Conservation (phyloP, 2,329 filamentous ascomycete genomes). For the Colletotrichum salicis region DNA sequence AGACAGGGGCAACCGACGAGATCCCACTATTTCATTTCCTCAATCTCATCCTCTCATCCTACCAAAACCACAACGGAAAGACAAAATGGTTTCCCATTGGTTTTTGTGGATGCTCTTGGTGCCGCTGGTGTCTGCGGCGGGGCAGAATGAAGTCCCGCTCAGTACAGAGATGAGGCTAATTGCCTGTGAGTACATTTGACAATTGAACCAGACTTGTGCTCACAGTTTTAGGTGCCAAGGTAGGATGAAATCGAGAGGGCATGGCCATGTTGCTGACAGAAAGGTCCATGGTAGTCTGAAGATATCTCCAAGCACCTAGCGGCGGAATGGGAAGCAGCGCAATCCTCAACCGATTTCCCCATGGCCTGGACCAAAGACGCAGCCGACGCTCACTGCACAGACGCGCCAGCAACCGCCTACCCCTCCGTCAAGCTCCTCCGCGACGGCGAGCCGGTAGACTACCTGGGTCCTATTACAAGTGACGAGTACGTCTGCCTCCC, state of each 20-base stretch:
- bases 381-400: not conserved
- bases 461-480: conserved; percentile 8
- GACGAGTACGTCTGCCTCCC: conserved; percentile 8
- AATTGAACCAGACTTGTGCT: not conserved
- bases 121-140: not conserved
- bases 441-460: conserved; percentile 1
- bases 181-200: conserved; percentile 19
- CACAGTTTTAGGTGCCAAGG: conserved; percentile 5
- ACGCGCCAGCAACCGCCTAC: not conserved
- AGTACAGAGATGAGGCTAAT: conserved; percentile 4
- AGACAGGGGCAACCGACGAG: conserved; percentile 15
- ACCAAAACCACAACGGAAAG: not conserved
- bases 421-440: conserved; percentile 20
- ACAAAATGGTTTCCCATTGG: not conserved
- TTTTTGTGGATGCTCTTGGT: not conserved
- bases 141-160: conserved; percentile 3
- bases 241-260: not conserved
- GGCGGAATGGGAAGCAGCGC: conserved; percentile 9
- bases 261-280: not conserved
- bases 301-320: not conserved
- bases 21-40: not conserved
- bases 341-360: conserved; percentile 12
- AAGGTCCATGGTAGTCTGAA: not conserved
- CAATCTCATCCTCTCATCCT: not conserved
- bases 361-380: conserved; percentile 10